These are phyloP conservation scores for Neurospora sublineolata DNA, from an alignment of 495 filamentous ascomycete genomes.

Conservation along the genomic window DNA sequence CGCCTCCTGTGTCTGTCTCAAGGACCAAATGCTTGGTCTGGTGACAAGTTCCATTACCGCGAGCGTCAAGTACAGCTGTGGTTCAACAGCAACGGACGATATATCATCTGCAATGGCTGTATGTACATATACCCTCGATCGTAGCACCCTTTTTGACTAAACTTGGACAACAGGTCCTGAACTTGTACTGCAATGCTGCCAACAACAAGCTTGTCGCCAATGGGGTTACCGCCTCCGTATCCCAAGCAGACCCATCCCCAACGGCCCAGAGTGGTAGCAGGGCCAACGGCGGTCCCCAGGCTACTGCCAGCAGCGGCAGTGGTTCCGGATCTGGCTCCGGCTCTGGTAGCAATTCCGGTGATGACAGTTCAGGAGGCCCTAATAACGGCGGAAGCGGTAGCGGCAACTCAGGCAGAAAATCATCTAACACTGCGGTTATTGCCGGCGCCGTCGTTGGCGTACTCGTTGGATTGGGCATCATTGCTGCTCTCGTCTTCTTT, in stretches of 20 bases:
- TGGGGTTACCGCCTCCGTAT: constrained; percentile 28
- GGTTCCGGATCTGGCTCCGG: constrained; percentile 2
- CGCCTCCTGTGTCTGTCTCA: constrained; percentile 39
- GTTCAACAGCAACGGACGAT: constrained; percentile 32
- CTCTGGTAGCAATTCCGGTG: not conserved
- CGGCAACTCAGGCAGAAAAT: not conserved
- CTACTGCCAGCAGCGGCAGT: constrained; percentile 10
- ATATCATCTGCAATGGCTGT: constrained; percentile 30
- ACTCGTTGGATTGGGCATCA: constrained; percentile 21
- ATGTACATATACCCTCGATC: too few species aligned
- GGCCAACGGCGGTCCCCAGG: constrained; percentile 7
- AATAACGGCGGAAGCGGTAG: constrained; percentile 2
- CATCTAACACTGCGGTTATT: constrained; percentile 12
- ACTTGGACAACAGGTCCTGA: constrained; percentile 24
- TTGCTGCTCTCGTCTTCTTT: constrained; percentile 26
- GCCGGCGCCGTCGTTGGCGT: constrained; percentile 28
- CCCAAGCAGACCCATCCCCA: constrained; percentile 5
- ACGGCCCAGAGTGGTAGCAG: not conserved
- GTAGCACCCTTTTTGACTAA: too few species aligned
- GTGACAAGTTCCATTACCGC: constrained; percentile 27
- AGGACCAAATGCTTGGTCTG: constrained; percentile 28
- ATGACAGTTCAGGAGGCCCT: constrained; percentile 1
- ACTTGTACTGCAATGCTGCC: constrained; percentile 38
- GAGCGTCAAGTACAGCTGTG: constrained; percentile 29
- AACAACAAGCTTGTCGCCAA: constrained; percentile 23